phyloP scores from a whole-genome alignment of 2,329 filamentous ascomycete genomes.

The Fusarium sp. region DNA sequence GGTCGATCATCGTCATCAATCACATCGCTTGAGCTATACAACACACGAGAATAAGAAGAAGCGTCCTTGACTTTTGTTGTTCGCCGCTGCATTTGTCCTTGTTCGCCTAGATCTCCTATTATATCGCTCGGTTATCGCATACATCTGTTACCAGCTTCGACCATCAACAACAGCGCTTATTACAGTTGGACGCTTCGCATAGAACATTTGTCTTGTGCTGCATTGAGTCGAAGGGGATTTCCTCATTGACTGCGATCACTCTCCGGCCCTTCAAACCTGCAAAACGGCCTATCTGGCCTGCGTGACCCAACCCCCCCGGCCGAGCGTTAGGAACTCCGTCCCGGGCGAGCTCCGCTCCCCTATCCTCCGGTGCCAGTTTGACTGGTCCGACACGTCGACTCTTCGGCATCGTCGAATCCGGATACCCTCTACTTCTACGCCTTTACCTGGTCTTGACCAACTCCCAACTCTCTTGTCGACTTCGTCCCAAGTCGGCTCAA shows the following conservation, averaged over 20 bases:
- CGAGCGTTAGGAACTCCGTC: constrained; percentile 42
- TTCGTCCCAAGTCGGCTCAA: constrained; percentile 47
- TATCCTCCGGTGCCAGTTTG: constrained; percentile 46
- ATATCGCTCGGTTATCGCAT: constrained; percentile 23
- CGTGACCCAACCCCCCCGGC: constrained; percentile 44
- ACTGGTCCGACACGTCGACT: constrained; percentile 49
- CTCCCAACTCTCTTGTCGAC: constrained; percentile 41
- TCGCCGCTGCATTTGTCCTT: constrained; percentile 35
- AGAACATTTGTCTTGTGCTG: constrained; percentile 29
- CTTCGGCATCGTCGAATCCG: constrained; percentile 48
- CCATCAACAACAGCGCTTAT: constrained; percentile 29
- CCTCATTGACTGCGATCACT: constrained; percentile 32
- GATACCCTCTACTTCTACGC: constrained; percentile 18
- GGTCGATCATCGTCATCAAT: constrained; percentile 27
- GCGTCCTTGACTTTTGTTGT: constrained; percentile 45
- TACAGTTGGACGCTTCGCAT: constrained; percentile 20
- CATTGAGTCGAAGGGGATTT: constrained; percentile 47
- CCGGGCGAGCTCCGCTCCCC: constrained; percentile 51
- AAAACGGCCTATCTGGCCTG: constrained; percentile 35
- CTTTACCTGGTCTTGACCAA: constrained; percentile 26
- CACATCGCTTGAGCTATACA: constrained; percentile 38
- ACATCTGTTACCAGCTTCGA: constrained; percentile 23
- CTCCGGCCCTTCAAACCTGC: constrained; percentile 23
- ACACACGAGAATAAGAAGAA: constrained; percentile 53
- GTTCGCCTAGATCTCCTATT: constrained; percentile 35